Conservation (phyloP, 306 rosid genomes). For the Albizia julibrissin region DNA sequence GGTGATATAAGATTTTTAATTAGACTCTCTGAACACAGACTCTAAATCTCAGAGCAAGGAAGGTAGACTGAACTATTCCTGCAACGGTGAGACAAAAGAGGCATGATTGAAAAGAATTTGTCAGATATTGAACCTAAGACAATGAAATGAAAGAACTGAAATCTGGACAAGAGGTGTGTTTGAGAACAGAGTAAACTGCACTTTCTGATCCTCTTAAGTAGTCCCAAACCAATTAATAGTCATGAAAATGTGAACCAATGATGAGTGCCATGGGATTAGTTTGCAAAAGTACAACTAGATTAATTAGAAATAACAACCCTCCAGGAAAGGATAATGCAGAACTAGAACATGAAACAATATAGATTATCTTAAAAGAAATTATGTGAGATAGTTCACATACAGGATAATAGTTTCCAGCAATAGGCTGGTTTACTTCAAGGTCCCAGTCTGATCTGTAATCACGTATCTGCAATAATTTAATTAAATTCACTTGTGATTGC, state of each 20-base stretch:
- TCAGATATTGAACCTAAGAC: no score
- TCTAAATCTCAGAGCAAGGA: background rate
- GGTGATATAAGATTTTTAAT: background rate
- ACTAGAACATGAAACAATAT: conserved; percentile 4
- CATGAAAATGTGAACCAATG: no score
- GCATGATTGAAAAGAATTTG: no score
- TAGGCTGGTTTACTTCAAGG: conserved; percentile 78
- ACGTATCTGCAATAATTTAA: conserved; percentile 56
- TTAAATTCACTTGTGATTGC: background rate
- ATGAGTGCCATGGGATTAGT: background rate
- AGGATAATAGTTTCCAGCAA: conserved; percentile 92
- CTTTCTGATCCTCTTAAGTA: no score
- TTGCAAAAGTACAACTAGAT: conserved; percentile 19
- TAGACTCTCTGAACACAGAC: background rate
- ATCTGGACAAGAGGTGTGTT: no score
- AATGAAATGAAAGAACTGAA: no score
- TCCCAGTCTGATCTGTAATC: conserved; percentile 84
- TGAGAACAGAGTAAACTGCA: no score
- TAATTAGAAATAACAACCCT: conserved; percentile 16
- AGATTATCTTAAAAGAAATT: conserved; percentile 20
- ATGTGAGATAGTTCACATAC: conserved; percentile 45
- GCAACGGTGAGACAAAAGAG: background rate
- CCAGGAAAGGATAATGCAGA: conserved; percentile 20
- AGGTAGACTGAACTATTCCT: background rate
- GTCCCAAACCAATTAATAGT: no score